phyloP scores from a whole-genome alignment of 192 early-diverging fungal species.

The Phlyctochytrium bullatum region DNA sequence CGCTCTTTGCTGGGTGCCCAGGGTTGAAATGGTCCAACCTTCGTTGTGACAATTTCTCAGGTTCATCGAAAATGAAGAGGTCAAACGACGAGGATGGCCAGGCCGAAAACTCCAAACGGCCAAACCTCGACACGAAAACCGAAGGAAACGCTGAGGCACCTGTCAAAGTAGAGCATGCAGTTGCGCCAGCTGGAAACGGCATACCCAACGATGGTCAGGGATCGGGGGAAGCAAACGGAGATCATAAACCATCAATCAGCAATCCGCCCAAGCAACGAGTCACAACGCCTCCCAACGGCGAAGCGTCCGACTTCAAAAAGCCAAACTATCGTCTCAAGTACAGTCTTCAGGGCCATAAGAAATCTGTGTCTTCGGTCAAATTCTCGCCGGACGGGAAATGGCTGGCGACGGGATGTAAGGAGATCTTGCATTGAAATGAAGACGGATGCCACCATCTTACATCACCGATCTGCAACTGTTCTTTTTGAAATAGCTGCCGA shows the following conservation, averaged over 20 bases:
- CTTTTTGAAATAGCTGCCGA: conserved; percentile 84
- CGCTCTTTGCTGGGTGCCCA: too few species aligned
- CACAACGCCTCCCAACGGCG: background rate
- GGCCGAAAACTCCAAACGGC: too few species aligned
- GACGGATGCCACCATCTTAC: background rate
- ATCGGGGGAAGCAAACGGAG: background rate
- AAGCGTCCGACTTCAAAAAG: background rate
- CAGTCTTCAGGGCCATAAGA: conserved; percentile 90
- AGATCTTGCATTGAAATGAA: background rate
- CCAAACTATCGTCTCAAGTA: conserved; percentile 86
- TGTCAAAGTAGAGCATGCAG: too few species aligned
- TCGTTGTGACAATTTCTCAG: too few species aligned
- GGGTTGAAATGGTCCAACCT: too few species aligned
- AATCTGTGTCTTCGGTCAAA: conserved; percentile 92
- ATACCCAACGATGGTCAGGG: too few species aligned
- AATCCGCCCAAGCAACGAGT: background rate
- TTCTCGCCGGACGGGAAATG: conserved; percentile 98
- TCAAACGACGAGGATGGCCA: too few species aligned
- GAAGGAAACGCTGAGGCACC: too few species aligned
- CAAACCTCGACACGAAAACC: too few species aligned
- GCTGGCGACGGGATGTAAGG: conserved; percentile 87
- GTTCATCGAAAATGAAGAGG: too few species aligned
- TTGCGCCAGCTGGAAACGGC: too few species aligned
- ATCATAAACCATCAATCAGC: background rate
- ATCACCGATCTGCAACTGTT: background rate